Evolutionary conservation across 495 filamentous ascomycete species (phyloP).

Genomic region (Astrothelium macrocarpum): DNA sequence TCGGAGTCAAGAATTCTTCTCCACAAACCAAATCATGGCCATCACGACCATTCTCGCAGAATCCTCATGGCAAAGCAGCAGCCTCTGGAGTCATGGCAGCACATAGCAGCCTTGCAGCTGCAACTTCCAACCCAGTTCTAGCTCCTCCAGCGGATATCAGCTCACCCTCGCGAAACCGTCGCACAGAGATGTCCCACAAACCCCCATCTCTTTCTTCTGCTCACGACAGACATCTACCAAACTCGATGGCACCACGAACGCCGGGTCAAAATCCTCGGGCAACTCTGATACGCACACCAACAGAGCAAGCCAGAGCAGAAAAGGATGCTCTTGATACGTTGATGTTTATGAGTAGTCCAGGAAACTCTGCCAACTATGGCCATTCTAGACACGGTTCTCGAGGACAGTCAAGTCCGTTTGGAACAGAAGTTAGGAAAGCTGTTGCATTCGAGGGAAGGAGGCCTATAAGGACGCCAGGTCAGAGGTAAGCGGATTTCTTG

Average conservation of each 20-base stretch:
- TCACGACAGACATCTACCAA: not conserved
- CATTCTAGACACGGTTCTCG: not conserved
- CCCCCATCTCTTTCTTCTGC: not conserved
- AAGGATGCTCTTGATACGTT: constrained; percentile 24
- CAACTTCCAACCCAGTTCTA: constrained; percentile 1
- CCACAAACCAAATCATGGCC: not conserved
- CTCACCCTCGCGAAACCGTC: not conserved
- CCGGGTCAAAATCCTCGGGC: constrained; percentile 6
- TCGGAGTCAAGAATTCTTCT: not conserved
- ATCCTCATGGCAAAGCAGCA: not conserved
- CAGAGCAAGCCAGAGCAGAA: constrained; percentile 22
- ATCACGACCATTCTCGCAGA: not conserved
- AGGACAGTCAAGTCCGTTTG: not conserved
- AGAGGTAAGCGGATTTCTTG: not conserved
- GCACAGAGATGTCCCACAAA: not conserved
- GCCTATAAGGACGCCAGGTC: not conserved
- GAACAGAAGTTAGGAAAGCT: not conserved
- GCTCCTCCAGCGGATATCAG: not conserved
- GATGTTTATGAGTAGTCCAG: constrained; percentile 5
- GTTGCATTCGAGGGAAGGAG: not conserved
- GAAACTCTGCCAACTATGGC: not conserved
- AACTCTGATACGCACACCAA: constrained; percentile 22
- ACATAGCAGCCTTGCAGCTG: not conserved
- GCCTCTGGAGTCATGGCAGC: not conserved
- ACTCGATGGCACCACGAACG: not conserved